Base-by-base conservation (phyloP, 352 stramenopile genomes). In the Thalassiosira livingstoniorum region DNA sequence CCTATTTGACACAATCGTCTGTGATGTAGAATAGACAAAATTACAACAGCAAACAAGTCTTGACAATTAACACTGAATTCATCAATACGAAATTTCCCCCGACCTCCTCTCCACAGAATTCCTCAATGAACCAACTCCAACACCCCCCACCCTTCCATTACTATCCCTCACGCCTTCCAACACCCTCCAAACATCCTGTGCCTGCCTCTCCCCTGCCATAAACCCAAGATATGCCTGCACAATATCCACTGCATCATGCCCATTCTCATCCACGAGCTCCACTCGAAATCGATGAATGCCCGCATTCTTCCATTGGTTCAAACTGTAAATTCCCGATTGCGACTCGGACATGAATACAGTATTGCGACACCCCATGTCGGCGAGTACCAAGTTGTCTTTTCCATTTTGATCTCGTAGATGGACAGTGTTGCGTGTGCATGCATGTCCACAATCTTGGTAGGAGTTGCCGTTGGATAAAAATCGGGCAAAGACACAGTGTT, bases 341-440 rank as follows among this genome's bases (percentile, higher is more conserved):
- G 87, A 80, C 57, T 91, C 76, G n/a, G 87, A 75, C 31, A 80
- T 86, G 71, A 94, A 94, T 0, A 94, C 87, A n/a, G 90, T 94
- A 76, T 94, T 94, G 32, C 90, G 79, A 67, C 90, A 94, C 21
- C 90, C 90, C 86, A 94, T 92, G 57, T 94, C 90, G 23, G 90
- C 90, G 31, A 94, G 53, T 13, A 94, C 90, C 5, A 90, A 54
- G 70, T 94, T 91, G 63, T 94, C 90, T 62, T 78, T 78, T 32
- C 87, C 87, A 2, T 80, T 82, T 61, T 92, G 76, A 73, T 93
- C 87, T 21, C 88, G 84, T 23, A 94, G 64, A 76, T 94, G 90
- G 5, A 94, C 74, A 53, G 77, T 88, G 57, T 94, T 90, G 42
- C 87, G 72, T 21, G 88, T 92, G 69, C 90, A 94, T 7, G 77